phyloP scores from a whole-genome alignment of 78 protist genomes.

The Dictyostelium citrinum region DNA sequence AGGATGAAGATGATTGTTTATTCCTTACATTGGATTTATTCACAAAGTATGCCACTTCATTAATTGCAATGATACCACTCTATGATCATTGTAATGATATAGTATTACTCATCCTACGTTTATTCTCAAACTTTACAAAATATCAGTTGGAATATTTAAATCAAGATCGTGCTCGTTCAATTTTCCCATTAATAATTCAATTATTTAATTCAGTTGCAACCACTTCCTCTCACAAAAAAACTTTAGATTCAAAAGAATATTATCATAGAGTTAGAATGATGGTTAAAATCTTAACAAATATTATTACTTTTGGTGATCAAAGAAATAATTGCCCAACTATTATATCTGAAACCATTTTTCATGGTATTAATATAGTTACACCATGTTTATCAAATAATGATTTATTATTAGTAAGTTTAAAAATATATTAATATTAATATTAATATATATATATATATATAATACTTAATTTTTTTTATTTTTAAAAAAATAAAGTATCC shows the following conservation, averaged over 20 bases:
- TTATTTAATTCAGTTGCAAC: conserved; percentile 1
- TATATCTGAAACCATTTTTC: neutral
- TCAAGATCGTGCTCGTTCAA: neutral
- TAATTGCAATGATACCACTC: conserved; percentile 39
- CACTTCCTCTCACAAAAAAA: neutral
- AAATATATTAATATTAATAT: too few relatives aligned
- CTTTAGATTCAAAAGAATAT: conserved; percentile 35
- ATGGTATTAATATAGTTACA: conserved; percentile 25
- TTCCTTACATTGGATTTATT: conserved; percentile 25
- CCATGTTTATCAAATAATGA: conserved; percentile 42
- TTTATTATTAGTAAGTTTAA: conserved; percentile 27
- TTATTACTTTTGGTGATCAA: conserved; percentile 4
- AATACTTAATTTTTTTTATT: neutral
- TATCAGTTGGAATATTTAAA: conserved; percentile 16
- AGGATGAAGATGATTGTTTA: neutral
- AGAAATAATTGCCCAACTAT: conserved; percentile 4
- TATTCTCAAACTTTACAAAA: conserved; percentile 25
- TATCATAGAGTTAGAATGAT: conserved; percentile 37
- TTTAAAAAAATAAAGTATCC: conserved; percentile 6
- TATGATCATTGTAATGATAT: conserved; percentile 47
- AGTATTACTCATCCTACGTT: neutral
- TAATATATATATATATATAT: neutral
- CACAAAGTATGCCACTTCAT: neutral
- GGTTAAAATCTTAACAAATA: conserved; percentile 33
- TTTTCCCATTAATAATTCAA: neutral